Evolutionary conservation across 2,329 filamentous ascomycete genomes (phyloP).

Genomic region (Fusarium praegraminearum): DNA sequence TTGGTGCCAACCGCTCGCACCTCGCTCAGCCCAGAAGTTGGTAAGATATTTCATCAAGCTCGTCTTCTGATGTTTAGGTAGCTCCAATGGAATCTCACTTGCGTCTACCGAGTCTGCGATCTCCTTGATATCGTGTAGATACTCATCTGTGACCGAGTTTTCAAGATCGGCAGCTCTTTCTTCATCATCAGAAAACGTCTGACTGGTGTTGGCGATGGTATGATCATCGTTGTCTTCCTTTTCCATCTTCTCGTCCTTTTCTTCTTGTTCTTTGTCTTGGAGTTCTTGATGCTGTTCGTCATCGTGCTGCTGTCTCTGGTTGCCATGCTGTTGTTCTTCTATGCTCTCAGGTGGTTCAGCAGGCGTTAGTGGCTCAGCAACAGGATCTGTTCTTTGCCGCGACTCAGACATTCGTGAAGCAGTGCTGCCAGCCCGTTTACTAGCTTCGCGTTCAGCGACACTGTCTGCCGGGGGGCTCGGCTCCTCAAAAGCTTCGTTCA

Average conservation of each 20-base stretch:
- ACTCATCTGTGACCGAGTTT: constrained; percentile 74
- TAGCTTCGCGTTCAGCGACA: constrained; percentile 48
- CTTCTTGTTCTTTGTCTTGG: constrained; percentile 28
- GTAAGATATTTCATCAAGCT: constrained; percentile 95
- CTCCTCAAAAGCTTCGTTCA: constrained; percentile 91
- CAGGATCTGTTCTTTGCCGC: constrained; percentile 28
- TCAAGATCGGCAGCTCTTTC: constrained; percentile 78
- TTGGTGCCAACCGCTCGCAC: constrained; percentile 91
- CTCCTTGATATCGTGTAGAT: constrained; percentile 71
- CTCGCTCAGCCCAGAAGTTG: constrained; percentile 98
- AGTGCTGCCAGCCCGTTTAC: constrained; percentile 47
- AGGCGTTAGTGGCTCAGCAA: constrained; percentile 43
- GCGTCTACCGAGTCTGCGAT: constrained; percentile 72
- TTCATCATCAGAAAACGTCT: constrained; percentile 77
- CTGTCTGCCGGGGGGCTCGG: constrained; percentile 67
- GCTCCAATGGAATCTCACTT: constrained; percentile 74
- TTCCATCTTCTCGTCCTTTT: constrained; percentile 41
- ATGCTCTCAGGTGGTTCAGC: constrained; percentile 39
- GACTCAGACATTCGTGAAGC: constrained; percentile 49
- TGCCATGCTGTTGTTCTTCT: constrained; percentile 43
- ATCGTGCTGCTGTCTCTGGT: constrained; percentile 46
- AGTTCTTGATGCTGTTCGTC: constrained; percentile 47
- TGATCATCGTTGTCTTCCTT: constrained; percentile 49
- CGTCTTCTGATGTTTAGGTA: constrained; percentile 92
- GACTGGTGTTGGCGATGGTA: constrained; percentile 51